Evolutionary conservation across 2,329 filamentous ascomycete genomes (phyloP).

Genomic region (Hymenoscyphus fraxineus): DNA sequence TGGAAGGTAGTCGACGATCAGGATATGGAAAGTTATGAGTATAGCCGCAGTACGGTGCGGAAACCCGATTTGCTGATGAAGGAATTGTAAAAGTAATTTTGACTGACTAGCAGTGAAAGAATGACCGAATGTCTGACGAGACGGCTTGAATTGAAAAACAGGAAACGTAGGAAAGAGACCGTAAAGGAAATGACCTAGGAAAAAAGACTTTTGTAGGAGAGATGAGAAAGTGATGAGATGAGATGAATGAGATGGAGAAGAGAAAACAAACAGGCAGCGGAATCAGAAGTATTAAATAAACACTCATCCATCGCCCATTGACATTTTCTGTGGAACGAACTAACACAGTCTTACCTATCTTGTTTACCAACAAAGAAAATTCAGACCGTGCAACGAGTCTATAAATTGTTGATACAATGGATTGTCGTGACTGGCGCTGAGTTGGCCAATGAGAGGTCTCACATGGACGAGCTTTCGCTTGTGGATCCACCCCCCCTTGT

Average conservation of each 20-base stretch:
- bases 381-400: constrained; percentile 24
- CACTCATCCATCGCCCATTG: constrained; percentile 16
- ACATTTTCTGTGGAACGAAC: constrained; percentile 16
- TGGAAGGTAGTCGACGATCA: not conserved
- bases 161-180: constrained; percentile 11
- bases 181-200: constrained; percentile 18
- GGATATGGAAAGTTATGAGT: not conserved
- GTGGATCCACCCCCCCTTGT: constrained; percentile 4
- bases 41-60: not conserved
- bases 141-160: constrained; percentile 27
- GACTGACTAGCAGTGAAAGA: constrained; percentile 32
- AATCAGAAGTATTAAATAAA: constrained; percentile 31
- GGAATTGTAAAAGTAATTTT: constrained; percentile 11
- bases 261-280: constrained; percentile 22
- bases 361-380: constrained; percentile 16
- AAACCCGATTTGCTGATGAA: not conserved
- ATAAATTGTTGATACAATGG: constrained; percentile 34
- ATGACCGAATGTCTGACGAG: constrained; percentile 29
- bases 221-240: constrained; percentile 20
- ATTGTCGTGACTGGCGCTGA: constrained; percentile 32
- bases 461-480: constrained; percentile 15
- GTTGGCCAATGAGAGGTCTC: constrained; percentile 29
- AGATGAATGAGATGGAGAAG: constrained; percentile 27
- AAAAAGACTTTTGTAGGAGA: constrained; percentile 26
- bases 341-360: not conserved